A percentile compares a stretch with the other conserved stretches of the same genome.
Evolutionary conservation across 768 basidiomycete genomes (phyloP).

Genomic region (Boletus sp.): DNA sequence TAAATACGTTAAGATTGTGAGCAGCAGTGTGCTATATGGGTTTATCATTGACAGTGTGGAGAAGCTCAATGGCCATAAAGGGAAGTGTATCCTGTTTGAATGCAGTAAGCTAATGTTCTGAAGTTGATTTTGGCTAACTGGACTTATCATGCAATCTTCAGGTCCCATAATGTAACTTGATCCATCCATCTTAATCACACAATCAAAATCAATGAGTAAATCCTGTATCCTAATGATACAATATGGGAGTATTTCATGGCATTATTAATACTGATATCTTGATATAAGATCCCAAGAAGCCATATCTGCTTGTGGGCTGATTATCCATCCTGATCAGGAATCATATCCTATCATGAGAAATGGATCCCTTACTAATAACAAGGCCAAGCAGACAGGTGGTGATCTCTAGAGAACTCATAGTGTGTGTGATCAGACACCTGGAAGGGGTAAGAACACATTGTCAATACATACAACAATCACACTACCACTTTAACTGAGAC

Average conservation of each 20-base stretch:
- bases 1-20: background rate
- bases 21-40: background rate
- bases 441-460: background rate
- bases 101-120: no score
- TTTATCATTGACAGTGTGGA: background rate
- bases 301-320: background rate
- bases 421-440: background rate
- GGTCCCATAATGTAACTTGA: background rate
- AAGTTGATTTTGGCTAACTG: no score
- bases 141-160: background rate
- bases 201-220: background rate
- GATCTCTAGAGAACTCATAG: background rate
- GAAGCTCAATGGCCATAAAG: no score
- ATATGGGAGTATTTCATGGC: background rate
- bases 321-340: background rate
- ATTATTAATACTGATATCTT: background rate
- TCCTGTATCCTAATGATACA: background rate
- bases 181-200: background rate
- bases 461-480: background rate
- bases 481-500: background rate
- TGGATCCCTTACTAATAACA: background rate
- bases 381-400: background rate
- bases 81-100: no score
- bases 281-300: background rate
- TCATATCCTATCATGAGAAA: no score